Percentiles rank a stretch among this genome's conserved stretches.
phyloP scores from a whole-genome alignment of 1,284 basidiomycete species.

The Uromyces viciae-fabae region DNA sequence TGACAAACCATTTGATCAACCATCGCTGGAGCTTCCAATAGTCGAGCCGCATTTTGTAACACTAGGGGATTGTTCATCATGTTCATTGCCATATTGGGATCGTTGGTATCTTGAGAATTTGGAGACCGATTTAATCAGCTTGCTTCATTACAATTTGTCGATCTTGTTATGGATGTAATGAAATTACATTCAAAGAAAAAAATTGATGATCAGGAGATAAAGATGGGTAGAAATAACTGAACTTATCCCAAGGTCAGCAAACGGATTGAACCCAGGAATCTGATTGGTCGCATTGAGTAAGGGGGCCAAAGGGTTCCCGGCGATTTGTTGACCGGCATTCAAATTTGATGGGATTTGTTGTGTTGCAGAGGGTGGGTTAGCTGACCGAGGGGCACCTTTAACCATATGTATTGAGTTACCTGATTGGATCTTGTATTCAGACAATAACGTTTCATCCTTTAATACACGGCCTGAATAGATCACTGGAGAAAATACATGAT shows the following conservation, averaged over 20 bases:
- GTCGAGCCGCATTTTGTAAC: conserved; percentile 28
- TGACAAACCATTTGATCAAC: conserved; percentile 65
- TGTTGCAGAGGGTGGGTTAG: conserved; percentile 61
- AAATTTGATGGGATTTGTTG: conserved; percentile 67
- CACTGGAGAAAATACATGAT: background rate
- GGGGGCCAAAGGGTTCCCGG: conserved; percentile 54
- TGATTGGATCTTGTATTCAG: conserved; percentile 77
- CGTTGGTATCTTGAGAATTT: conserved; percentile 34
- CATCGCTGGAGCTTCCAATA: conserved; percentile 64
- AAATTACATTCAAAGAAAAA: no score
- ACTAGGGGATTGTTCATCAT: conserved; percentile 45
- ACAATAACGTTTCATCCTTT: conserved; percentile 76
- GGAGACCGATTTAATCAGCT: background rate
- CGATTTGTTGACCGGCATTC: conserved; percentile 54
- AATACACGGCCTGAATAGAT: conserved; percentile 55
- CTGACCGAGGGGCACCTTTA: conserved; percentile 69
- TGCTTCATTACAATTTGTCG: background rate
- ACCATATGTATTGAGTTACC: conserved; percentile 62
- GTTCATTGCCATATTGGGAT: conserved; percentile 45
- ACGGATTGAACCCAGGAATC: conserved; percentile 79
- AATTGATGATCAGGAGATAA: conserved; percentile 53
- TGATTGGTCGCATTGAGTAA: conserved; percentile 52
- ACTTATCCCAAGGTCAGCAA: conserved; percentile 78
- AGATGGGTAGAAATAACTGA: background rate
- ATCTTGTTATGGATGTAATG: background rate